A percentile compares a stretch with the other conserved stretches of the same genome.
Conservation (phyloP, 2,329 filamentous ascomycete species). For the Colletotrichum sp. region DNA sequence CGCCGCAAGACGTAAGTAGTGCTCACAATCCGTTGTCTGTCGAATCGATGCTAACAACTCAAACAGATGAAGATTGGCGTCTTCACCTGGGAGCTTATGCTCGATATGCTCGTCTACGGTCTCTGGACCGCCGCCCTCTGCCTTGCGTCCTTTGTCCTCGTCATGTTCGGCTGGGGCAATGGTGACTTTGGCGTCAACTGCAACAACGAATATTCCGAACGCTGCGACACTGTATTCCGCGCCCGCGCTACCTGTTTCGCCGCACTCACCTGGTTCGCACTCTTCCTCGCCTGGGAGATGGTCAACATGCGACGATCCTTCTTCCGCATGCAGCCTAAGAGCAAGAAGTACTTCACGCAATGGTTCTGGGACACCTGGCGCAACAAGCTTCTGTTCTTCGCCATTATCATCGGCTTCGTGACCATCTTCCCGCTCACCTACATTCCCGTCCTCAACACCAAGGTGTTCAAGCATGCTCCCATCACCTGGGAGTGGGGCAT, state of each 20-base stretch:
- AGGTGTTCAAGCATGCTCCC: conserved; percentile 62
- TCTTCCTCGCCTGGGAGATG: conserved; percentile 81
- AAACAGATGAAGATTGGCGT: conserved; percentile 53
- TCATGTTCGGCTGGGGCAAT: conserved; percentile 55
- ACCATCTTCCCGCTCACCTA: conserved; percentile 58
- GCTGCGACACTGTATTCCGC: conserved; percentile 68
- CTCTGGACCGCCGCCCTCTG: conserved; percentile 70
- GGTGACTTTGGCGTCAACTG: conserved; percentile 63
- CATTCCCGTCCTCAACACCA: conserved; percentile 61
- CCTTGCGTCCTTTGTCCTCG: conserved; percentile 55
- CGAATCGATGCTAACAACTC: background rate
- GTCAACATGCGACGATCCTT: conserved; percentile 72
- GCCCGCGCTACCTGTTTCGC: conserved; percentile 76
- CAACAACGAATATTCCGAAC: conserved; percentile 58
- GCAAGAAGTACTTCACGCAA: conserved; percentile 65
- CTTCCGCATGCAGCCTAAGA: conserved; percentile 73
- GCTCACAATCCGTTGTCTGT: conserved; percentile 21
- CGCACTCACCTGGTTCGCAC: conserved; percentile 74
- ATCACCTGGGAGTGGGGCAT: conserved; percentile 69
- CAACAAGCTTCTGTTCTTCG: conserved; percentile 74
- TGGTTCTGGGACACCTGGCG: conserved; percentile 72
- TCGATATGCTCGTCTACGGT: conserved; percentile 72
- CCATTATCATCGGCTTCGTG: conserved; percentile 52
- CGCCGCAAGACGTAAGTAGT: conserved; percentile 64
- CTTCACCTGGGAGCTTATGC: conserved; percentile 68